These are phyloP conservation scores for Botrytis hyacinthi DNA, from an alignment of 2,329 filamentous ascomycete genomes.

Conservation along the genomic window DNA sequence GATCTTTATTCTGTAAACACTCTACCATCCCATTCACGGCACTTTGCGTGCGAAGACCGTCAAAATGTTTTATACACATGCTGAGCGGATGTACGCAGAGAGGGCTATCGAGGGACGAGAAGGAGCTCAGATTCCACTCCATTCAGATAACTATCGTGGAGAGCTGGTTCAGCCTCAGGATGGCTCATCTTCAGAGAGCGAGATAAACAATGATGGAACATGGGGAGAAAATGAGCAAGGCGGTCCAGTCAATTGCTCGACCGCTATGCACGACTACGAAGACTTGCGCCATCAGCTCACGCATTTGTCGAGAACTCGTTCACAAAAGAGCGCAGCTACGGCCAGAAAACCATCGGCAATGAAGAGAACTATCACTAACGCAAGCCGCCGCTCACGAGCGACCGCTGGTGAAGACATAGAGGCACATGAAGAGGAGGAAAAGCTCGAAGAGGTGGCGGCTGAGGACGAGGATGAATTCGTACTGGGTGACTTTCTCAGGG, in stretches of 20 bases:
- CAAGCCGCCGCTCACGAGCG: constrained; percentile 26
- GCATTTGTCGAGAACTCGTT: constrained; percentile 47
- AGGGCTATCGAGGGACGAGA: constrained; percentile 24
- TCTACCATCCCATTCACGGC: neutral
- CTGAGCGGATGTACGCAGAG: constrained; percentile 32
- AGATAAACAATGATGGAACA: constrained; percentile 45
- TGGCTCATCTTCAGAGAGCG: constrained; percentile 20
- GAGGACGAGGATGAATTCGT: constrained; percentile 42
- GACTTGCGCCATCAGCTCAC: constrained; percentile 55
- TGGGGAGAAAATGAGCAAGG: constrained; percentile 63
- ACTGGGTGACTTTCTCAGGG: constrained; percentile 20
- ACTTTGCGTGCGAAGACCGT: constrained; percentile 11
- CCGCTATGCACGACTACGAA: constrained; percentile 59
- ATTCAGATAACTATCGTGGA: constrained; percentile 29
- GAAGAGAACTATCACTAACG: constrained; percentile 22
- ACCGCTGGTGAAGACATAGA: constrained; percentile 35
- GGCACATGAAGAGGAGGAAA: constrained; percentile 32
- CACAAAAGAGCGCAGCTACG: constrained; percentile 23
- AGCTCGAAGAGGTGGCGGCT: constrained; percentile 36
- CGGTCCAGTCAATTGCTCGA: constrained; percentile 45
- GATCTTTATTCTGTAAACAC: neutral
- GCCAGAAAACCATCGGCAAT: constrained; percentile 20
- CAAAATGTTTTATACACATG: constrained; percentile 33
- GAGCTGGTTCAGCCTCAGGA: constrained; percentile 24
- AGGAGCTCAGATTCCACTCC: constrained; percentile 29